Evolutionary conservation across 2,329 filamentous ascomycete genomes (phyloP), one percentile per base, ranked within the genome.

Genomic region (Colletotrichum phormii): DNA sequence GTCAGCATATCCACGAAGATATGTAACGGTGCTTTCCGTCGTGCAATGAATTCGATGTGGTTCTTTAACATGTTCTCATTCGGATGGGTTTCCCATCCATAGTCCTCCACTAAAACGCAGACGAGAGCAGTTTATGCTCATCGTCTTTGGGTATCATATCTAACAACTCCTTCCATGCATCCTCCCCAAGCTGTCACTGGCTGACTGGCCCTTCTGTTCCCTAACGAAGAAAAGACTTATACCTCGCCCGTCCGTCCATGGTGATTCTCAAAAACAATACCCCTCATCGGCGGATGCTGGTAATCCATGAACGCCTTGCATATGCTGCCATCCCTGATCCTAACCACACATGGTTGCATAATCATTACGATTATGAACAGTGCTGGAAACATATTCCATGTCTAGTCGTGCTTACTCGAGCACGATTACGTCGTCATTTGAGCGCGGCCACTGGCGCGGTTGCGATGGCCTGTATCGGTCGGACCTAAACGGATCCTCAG

Each of bases 341-440:
- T 31, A n/a, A 15, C 33, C 53, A 33, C 35, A 13, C 46, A 37
- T 35, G 31, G 18, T 46, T 13, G 11, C 29, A 9, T 46, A 22
- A 12, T 7, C 51, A 31, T 64, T 11, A 24, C 33, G 15, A 7
- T 5, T 31, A 64, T 31, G 13, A 24, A 55, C 24, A 42, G 42
- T 63, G 22, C 15, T 61, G 29, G 18, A 54, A 53, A 18, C 7
- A 11, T 26, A n/a, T 35, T 13, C 22, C 35, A 15, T 49, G 5
- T 49, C 13, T 37, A 15, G 26, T 31, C 37, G 15, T 35, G 26
- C 29, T 80, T 65, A 81, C 54, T 81, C 80, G 51, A 81, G 78
- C 51, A 81, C 78, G 73, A 81, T 79, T 51, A 81, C 76, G 49
- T 81, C 74, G 35, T 79, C 79, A 12, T 74, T 75, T 61, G 73